Percentiles rank a stretch among this genome's conserved stretches.
Conservation (phyloP, 495 filamentous ascomycete species). For the Friedmanniomyces simplex region DNA sequence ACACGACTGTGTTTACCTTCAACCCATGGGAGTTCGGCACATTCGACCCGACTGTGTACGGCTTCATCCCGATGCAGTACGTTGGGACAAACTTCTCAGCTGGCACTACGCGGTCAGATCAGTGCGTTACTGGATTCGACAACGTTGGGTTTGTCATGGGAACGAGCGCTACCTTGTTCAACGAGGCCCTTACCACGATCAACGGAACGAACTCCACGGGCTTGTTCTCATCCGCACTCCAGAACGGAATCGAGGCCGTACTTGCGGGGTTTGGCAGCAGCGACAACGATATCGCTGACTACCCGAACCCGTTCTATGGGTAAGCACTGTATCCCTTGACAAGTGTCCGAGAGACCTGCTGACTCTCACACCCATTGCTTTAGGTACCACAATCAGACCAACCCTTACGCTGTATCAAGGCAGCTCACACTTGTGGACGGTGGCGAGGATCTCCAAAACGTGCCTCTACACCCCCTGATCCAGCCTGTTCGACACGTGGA, state of each 20-base stretch:
- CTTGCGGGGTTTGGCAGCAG: slow-evolving; percentile 43
- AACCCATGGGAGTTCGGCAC: slow-evolving; percentile 81
- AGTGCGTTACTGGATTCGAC: slow-evolving; percentile 74
- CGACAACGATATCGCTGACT: slow-evolving; percentile 72
- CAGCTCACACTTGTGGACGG: slow-evolving; percentile 76
- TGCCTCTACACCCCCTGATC: slow-evolving; percentile 75
- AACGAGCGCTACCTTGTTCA: slow-evolving; percentile 86
- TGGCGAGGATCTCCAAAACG: slow-evolving; percentile 77
- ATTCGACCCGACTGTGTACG: slow-evolving; percentile 70
- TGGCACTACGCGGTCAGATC: slow-evolving; percentile 49
- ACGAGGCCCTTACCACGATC: slow-evolving; percentile 56
- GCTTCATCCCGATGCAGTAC: slow-evolving; percentile 64
- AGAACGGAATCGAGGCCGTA: slow-evolving; percentile 44
- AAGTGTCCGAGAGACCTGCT: too few relatives aligned
- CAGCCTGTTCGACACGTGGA: slow-evolving; percentile 71
- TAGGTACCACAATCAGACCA: slow-evolving; percentile 53
- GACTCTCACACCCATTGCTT: too few relatives aligned
- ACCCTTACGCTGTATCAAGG: slow-evolving; percentile 43
- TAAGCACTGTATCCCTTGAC: too few relatives aligned
- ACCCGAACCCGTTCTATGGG: slow-evolving; percentile 84
- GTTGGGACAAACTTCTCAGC: slow-evolving; percentile 68
- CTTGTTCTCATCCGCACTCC: slow-evolving; percentile 41
- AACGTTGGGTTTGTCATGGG: slow-evolving; percentile 81
- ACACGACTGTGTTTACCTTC: slow-evolving; percentile 78
- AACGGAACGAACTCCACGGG: slow-evolving; percentile 34